Evolutionary conservation across 495 filamentous ascomycete genomes (phyloP).

Genomic region (Penicillium simplicissimum): DNA sequence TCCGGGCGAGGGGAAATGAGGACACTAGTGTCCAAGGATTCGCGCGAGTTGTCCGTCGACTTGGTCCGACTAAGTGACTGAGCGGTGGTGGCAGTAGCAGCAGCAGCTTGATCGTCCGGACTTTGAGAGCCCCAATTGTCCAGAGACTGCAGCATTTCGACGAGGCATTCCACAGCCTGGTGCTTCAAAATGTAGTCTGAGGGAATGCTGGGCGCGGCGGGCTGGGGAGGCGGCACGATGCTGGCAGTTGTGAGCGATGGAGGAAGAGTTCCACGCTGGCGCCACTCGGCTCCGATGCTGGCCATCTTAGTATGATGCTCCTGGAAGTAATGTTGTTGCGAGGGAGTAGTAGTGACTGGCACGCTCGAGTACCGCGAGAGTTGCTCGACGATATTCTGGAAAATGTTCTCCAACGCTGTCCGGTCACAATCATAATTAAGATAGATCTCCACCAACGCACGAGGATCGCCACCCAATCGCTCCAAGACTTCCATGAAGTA

Average conservation of each 20-base stretch:
- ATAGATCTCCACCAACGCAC: constrained; percentile 92
- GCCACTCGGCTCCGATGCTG: constrained; percentile 69
- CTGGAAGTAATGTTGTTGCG: constrained; percentile 82
- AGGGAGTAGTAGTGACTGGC: constrained; percentile 67
- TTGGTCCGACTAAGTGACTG: constrained; percentile 52
- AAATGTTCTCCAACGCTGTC: constrained; percentile 92
- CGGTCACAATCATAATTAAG: constrained; percentile 98
- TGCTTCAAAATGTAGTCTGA: constrained; percentile 86
- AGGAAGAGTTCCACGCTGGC: constrained; percentile 76
- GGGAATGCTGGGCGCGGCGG: constrained; percentile 63
- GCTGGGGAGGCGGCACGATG: constrained; percentile 50
- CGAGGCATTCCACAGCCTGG: constrained; percentile 81
- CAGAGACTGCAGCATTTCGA: constrained; percentile 83
- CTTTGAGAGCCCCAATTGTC: constrained; percentile 90
- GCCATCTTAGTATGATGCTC: constrained; percentile 68
- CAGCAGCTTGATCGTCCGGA: constrained; percentile 57
- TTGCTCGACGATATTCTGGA: constrained; percentile 90
- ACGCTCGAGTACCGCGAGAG: constrained; percentile 78
- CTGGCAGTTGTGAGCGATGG: constrained; percentile 80
- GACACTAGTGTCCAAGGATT: constrained; percentile 74
- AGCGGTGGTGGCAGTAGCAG: constrained; percentile 18
- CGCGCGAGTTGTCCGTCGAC: constrained; percentile 73
- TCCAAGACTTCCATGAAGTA: constrained; percentile 87
- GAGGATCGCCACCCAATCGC: constrained; percentile 78
- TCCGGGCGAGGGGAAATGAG: constrained; percentile 51